These are phyloP conservation scores for Ceratobasidium sp. DNA, from an alignment of 1,284 basidiomycete species.

Conservation along the genomic window DNA sequence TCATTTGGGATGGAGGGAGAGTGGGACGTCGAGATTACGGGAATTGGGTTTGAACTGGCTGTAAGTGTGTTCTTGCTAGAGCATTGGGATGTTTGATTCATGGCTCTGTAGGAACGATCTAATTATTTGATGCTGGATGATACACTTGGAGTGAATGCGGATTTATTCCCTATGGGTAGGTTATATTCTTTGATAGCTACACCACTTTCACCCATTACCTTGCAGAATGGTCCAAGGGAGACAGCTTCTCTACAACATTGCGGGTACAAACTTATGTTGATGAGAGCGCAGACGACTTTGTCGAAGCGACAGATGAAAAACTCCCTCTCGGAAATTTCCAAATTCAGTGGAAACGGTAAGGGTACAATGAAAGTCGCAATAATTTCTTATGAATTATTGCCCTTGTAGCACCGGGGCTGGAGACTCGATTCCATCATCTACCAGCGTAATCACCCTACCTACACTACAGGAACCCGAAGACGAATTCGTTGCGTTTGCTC, in stretches of 20 bases:
- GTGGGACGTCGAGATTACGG: conserved; percentile 52
- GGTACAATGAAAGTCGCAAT: conserved; percentile 11
- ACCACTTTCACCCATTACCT: neutral
- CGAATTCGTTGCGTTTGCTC: conserved; percentile 73
- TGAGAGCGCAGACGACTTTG: conserved; percentile 61
- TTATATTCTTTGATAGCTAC: neutral
- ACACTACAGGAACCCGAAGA: conserved; percentile 70
- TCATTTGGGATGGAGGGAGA: conserved; percentile 63
- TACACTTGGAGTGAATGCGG: conserved; percentile 57
- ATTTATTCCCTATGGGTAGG: conserved; percentile 58
- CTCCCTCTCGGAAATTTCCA: conserved; percentile 71
- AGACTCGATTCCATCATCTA: conserved; percentile 54
- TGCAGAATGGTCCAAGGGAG: conserved; percentile 73
- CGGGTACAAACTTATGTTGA: conserved; percentile 65
- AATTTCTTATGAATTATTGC: neutral
- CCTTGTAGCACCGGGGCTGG: conserved; percentile 9
- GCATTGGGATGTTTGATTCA: conserved; percentile 25
- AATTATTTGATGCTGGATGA: conserved; percentile 65
- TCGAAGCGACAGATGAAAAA: conserved; percentile 55
- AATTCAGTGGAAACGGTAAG: conserved; percentile 77
- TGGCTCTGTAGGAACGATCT: conserved; percentile 61
- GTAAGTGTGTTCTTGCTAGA: conserved; percentile 62
- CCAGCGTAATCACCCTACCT: conserved; percentile 71
- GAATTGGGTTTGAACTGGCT: conserved; percentile 64
- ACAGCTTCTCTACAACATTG: conserved; percentile 72